Evolutionary conservation across 2,329 filamentous ascomycete species (phyloP).

Genomic region (Paramyrothecium sp.): DNA sequence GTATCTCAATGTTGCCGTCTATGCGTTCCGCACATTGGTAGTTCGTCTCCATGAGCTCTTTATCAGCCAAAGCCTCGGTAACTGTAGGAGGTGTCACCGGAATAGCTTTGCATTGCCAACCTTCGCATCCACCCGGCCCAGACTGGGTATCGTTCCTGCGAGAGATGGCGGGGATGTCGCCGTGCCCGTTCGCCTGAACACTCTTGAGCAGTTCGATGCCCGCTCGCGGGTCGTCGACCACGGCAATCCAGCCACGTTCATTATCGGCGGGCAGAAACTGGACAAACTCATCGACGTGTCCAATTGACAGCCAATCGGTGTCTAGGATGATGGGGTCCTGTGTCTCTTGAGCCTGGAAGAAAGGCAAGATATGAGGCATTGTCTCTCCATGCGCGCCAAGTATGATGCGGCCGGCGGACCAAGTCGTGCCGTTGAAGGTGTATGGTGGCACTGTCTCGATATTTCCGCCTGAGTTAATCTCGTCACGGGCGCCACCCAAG

Average conservation of each 20-base stretch:
- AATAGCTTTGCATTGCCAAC: conserved; percentile 8
- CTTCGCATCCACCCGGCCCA: conserved; percentile 4
- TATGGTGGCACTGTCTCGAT: conserved; percentile 36
- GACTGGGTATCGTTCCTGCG: conserved; percentile 2
- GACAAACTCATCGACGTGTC: conserved; percentile 26
- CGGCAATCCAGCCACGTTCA: conserved; percentile 20
- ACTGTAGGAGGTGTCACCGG: conserved; percentile 8
- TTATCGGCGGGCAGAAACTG: conserved; percentile 23
- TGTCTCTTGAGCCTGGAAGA: conserved; percentile 29
- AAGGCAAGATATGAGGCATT: conserved; percentile 18
- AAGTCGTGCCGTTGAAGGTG: conserved; percentile 13
- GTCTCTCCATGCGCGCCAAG: conserved; percentile 8
- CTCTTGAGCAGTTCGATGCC: conserved; percentile 17
- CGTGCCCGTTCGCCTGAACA: conserved; percentile 11
- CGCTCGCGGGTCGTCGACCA: conserved; percentile 17
- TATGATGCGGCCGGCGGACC: conserved; percentile 17
- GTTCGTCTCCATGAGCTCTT: conserved; percentile 5
- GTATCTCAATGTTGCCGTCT: conserved; percentile 14
- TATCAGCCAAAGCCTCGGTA: conserved; percentile 10
- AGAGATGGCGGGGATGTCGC: conserved; percentile 11
- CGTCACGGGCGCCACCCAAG: conserved; percentile 3
- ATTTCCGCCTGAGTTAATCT: conserved; percentile 25
- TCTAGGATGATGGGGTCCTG: conserved; percentile 33
- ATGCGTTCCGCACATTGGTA: conserved; percentile 9
- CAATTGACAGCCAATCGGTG: conserved; percentile 20